Conservation (phyloP, 441 rosid genomes). For the Sinapis alba region DNA sequence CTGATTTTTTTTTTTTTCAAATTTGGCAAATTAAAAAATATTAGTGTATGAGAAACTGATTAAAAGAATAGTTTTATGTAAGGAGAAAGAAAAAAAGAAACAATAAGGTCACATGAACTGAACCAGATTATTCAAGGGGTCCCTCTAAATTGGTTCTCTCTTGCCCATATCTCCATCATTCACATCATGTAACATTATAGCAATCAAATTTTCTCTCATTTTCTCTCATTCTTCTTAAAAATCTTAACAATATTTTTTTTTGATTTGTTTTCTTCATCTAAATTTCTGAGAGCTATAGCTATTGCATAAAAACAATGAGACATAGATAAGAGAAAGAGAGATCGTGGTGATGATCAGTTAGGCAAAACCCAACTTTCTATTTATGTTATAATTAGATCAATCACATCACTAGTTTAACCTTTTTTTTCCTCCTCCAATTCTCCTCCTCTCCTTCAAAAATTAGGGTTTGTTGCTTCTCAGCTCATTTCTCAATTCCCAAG, state of each 20-base stretch:
- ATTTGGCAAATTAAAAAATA: background rate
- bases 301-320: conserved; percentile 13
- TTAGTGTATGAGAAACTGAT: background rate
- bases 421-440: conserved; percentile 21
- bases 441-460: conserved; percentile 15
- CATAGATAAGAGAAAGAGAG: conserved; percentile 30
- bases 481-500: background rate
- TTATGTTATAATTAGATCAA: conserved; percentile 33
- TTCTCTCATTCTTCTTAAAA: conserved; percentile 8
- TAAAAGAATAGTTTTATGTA: background rate
- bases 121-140: conserved; percentile 39
- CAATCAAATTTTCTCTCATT: conserved; percentile 15
- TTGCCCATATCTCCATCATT: conserved; percentile 41
- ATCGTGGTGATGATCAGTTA: conserved; percentile 26
- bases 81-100: conserved; percentile 21
- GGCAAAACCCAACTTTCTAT: conserved; percentile 40
- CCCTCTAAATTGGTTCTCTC: conserved; percentile 38
- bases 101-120: conserved; percentile 44
- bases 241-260: background rate
- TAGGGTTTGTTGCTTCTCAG: conserved; percentile 34
- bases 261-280: background rate
- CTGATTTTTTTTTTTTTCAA: background rate
- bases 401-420: conserved; percentile 32
- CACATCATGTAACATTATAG: conserved; percentile 25
- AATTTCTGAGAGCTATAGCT: conserved; percentile 7